Conservation (phyloP, 192 early-diverging fungal genomes). For the Spinellus fusiger region DNA sequence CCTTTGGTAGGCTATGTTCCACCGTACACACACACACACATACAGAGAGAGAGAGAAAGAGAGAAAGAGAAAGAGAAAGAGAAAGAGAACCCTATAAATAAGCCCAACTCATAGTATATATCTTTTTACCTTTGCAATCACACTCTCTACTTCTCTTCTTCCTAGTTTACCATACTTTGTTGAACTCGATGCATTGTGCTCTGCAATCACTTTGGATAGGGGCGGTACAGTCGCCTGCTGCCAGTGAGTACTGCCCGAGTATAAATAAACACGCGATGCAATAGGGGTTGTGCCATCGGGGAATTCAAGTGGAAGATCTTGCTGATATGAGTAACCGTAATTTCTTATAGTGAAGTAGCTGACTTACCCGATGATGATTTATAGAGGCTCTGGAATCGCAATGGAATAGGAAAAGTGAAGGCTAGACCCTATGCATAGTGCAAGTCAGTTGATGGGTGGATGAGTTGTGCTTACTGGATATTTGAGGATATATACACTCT, state of each 20-base stretch:
- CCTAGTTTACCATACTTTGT: constrained; percentile 32
- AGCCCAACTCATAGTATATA: not conserved
- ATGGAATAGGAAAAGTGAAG: constrained; percentile 67
- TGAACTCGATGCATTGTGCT: constrained; percentile 18
- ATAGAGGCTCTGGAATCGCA: constrained; percentile 43
- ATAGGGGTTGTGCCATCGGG: constrained; percentile 73
- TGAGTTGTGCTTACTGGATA: constrained; percentile 58
- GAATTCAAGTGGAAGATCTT: constrained; percentile 63
- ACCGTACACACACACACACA: no score
- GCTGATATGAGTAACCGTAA: not conserved
- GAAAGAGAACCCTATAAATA: not conserved
- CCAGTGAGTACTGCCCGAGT: constrained; percentile 46
- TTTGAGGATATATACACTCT: constrained; percentile 53
- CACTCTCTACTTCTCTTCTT: constrained; percentile 37
- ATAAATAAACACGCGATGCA: constrained; percentile 55
- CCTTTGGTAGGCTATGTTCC: constrained; percentile 40
- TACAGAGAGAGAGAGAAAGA: no score
- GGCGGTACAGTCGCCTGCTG: constrained; percentile 35
- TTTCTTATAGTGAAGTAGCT: not conserved
- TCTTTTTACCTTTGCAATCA: constrained; percentile 42
- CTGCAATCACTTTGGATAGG: constrained; percentile 28
- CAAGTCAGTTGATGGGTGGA: not conserved
- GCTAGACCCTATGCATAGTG: constrained; percentile 49
- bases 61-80: no score
- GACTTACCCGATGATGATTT: constrained; percentile 37